phyloP scores from a whole-genome alignment of 2,329 filamentous ascomycete genomes.

The Cladosporium velox region DNA sequence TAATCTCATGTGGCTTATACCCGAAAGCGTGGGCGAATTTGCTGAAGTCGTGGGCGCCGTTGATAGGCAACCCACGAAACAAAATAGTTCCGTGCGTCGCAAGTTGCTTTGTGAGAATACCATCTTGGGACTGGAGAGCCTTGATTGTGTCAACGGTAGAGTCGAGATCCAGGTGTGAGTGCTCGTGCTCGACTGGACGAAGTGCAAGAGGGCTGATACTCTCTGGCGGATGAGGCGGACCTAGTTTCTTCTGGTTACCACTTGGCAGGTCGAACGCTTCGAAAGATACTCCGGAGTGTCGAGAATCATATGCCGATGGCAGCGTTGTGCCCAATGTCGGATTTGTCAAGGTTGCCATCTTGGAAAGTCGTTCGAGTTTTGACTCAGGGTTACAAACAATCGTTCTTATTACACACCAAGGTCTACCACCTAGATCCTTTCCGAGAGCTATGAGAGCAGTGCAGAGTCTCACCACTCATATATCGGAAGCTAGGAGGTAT shows the following conservation, averaged over 20 bases:
- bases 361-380: neutral
- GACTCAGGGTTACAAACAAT: neutral
- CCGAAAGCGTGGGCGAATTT: conserved; percentile 54
- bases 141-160: conserved; percentile 42
- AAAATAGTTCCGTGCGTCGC: conserved; percentile 50
- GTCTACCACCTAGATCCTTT: neutral
- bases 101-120: conserved; percentile 44
- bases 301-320: neutral
- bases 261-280: conserved; percentile 41
- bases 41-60: conserved; percentile 50
- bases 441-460: neutral
- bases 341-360: conserved; percentile 2
- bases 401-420: neutral
- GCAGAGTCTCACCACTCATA: neutral
- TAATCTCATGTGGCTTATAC: conserved; percentile 52
- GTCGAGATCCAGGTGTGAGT: conserved; percentile 35
- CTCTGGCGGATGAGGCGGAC: conserved; percentile 40
- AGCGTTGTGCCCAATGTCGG: neutral
- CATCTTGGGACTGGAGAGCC: conserved; percentile 37
- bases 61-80: conserved; percentile 51
- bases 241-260: conserved; percentile 46
- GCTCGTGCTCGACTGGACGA: conserved; percentile 33
- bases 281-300: neutral
- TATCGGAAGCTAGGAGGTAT: neutral
- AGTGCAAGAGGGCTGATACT: conserved; percentile 45